phyloP scores from a whole-genome alignment of 208 protist species.

The Spongospora subterranea region DNA sequence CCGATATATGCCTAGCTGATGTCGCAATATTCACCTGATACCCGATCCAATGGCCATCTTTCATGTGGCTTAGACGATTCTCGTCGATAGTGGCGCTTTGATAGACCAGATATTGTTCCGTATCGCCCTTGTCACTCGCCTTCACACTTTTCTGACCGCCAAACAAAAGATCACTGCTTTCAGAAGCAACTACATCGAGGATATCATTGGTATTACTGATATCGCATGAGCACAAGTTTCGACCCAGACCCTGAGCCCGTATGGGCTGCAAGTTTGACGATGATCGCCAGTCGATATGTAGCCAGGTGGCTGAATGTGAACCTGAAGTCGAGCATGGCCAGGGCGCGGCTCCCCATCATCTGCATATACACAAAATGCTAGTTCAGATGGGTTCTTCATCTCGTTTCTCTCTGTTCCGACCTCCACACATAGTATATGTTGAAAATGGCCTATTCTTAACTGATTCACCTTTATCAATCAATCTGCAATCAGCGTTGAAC shows the following conservation, averaged over 20 bases:
- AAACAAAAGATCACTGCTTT: neutral
- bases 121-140: neutral
- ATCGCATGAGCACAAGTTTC: slow-evolving; percentile 35
- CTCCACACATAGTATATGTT: neutral
- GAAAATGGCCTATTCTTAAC: slow-evolving; percentile 13
- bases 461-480: neutral
- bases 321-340: neutral
- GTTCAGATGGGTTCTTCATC: neutral
- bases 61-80: neutral
- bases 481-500: neutral
- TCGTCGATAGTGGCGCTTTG: neutral
- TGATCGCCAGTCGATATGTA: neutral
- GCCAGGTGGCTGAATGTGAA: neutral
- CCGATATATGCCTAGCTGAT: neutral
- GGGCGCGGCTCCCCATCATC: neutral
- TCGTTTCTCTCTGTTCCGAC: neutral
- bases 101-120: neutral
- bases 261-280: neutral
- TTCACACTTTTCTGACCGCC: neutral
- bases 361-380: neutral
- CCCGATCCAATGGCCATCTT: neutral
- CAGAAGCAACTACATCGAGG: neutral
- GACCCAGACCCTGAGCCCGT: neutral
- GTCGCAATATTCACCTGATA: neutral
- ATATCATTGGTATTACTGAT: neutral